Percentiles rank a stretch among this genome's conserved stretches.
phyloP scores from a whole-genome alignment of 805 yeast species.

The Kluyveromyces nonfermentans region DNA sequence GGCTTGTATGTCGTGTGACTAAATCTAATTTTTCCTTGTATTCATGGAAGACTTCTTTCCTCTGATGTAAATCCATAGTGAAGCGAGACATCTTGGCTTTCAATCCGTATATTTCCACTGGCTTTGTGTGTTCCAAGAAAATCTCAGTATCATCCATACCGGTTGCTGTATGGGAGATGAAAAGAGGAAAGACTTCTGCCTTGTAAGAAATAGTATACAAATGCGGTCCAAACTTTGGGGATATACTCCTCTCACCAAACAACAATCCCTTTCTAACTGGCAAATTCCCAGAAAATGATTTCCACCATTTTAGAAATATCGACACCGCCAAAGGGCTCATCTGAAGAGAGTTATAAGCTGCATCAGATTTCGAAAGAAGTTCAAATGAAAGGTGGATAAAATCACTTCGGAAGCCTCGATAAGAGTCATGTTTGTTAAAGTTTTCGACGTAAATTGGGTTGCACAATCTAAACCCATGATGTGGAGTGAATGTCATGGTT shows the following conservation, averaged over 20 bases:
- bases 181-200: constrained; percentile 63
- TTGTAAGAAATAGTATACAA: constrained; percentile 72
- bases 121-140: constrained; percentile 9
- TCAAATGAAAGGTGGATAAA: constrained; percentile 65
- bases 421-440: constrained; percentile 60
- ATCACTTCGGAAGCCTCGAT: constrained; percentile 68
- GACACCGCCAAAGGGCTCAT: constrained; percentile 58
- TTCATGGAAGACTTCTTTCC: constrained; percentile 38
- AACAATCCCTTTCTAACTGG: constrained; percentile 71
- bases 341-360: constrained; percentile 63
- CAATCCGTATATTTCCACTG: constrained; percentile 55
- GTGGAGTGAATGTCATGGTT: constrained; percentile 44
- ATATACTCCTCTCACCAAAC: constrained; percentile 46
- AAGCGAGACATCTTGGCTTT: constrained; percentile 50
- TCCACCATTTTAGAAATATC: constrained; percentile 82
- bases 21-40: constrained; percentile 38
- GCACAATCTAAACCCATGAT: constrained; percentile 45
- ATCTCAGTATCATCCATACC: constrained; percentile 28
- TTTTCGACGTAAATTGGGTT: constrained; percentile 48
- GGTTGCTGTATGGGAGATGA: constrained; percentile 62
- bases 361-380: constrained; percentile 34
- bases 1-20: constrained; percentile 39
- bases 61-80: constrained; percentile 58
- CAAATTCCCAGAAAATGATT: constrained; percentile 65
- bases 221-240: constrained; percentile 66